Percentiles rank a stretch among this genome's conserved stretches.
phyloP scores from a whole-genome alignment of 208 protist genomes.

The Leishmania aethiopica region DNA sequence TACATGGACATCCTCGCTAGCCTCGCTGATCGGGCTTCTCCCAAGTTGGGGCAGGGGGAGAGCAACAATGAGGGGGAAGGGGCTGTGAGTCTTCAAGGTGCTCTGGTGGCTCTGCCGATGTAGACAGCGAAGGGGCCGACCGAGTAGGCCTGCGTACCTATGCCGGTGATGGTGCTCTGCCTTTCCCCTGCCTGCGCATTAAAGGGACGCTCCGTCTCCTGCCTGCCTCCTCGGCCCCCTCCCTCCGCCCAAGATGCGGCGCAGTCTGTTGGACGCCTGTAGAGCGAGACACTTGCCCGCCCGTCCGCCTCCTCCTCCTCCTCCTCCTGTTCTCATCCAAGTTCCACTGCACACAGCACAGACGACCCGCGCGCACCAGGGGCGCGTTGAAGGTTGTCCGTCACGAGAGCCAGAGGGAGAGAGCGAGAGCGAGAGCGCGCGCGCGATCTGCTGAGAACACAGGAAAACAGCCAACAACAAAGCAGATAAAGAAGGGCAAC shows the following conservation, averaged over 20 bases:
- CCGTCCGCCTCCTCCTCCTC: too few relatives aligned
- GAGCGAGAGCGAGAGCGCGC: background rate
- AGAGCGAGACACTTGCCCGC: too few relatives aligned
- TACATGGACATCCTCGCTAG: background rate
- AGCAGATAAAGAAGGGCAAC: background rate
- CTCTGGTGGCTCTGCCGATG: background rate
- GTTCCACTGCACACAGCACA: too few relatives aligned
- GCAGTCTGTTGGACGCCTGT: too few relatives aligned
- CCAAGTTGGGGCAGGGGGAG: background rate
- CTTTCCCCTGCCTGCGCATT: background rate
- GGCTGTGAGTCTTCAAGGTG: background rate
- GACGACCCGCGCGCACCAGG: too few relatives aligned
- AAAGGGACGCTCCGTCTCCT: too few relatives aligned
- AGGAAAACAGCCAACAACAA: background rate
- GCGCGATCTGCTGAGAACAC: background rate
- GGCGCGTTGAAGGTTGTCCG: too few relatives aligned
- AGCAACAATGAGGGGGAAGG: background rate
- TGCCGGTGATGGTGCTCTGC: background rate
- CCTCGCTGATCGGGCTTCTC: background rate
- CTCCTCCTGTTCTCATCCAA: too few relatives aligned
- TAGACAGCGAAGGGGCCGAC: background rate
- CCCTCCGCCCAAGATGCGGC: too few relatives aligned
- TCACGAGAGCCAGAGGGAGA: too few relatives aligned
- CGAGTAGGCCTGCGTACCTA: background rate
- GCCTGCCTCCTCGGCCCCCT: too few relatives aligned